These are phyloP conservation scores for Earliella scabrosa DNA, from an alignment of 1,284 basidiomycete species.

Conservation along the genomic window DNA sequence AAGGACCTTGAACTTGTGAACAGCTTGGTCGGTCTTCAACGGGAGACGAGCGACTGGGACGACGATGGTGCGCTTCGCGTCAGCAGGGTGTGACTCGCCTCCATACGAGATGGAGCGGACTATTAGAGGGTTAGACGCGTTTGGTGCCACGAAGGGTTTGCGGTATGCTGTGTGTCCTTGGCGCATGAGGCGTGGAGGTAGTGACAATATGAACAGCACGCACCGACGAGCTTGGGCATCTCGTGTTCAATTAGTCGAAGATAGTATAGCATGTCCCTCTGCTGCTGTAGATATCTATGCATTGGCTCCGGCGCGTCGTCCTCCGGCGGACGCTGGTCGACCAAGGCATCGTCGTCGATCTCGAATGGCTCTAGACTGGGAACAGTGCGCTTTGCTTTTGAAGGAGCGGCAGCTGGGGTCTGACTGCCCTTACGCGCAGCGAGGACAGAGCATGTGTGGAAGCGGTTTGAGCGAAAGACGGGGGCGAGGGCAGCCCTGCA, in stretches of 20 bases:
- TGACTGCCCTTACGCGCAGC: slow-evolving; percentile 13
- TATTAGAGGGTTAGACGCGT: slow-evolving; percentile 59
- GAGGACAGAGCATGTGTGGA: slow-evolving; percentile 25
- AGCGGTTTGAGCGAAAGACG: slow-evolving; percentile 11
- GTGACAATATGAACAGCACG: slow-evolving; percentile 34
- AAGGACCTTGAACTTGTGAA: slow-evolving; percentile 81
- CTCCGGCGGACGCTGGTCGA: slow-evolving; percentile 18
- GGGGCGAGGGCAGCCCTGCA: slow-evolving; percentile 20
- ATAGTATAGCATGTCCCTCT: slow-evolving; percentile 73
- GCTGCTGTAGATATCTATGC: slow-evolving; percentile 52
- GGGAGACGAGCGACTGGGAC: slow-evolving; percentile 76
- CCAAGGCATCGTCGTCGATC: slow-evolving; percentile 22
- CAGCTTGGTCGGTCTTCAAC: slow-evolving; percentile 59
- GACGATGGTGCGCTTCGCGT: slow-evolving; percentile 71
- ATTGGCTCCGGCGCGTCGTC: slow-evolving; percentile 64
- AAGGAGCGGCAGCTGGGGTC: slow-evolving; percentile 2
- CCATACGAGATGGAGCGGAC: slow-evolving; percentile 79
- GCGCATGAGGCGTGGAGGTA: slow-evolving; percentile 3
- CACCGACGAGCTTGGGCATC: slow-evolving; percentile 81
- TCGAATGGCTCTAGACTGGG: slow-evolving; percentile 19
- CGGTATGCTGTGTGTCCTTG: slow-evolving; percentile 65
- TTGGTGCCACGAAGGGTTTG: slow-evolving; percentile 74
- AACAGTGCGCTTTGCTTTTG: slow-evolving; percentile 13
- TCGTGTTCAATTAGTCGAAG: slow-evolving; percentile 85
- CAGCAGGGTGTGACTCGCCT: slow-evolving; percentile 73